These are phyloP conservation scores for Leccinum rimulosum DNA, from an alignment of 768 basidiomycete genomes.

Conservation along the genomic window DNA sequence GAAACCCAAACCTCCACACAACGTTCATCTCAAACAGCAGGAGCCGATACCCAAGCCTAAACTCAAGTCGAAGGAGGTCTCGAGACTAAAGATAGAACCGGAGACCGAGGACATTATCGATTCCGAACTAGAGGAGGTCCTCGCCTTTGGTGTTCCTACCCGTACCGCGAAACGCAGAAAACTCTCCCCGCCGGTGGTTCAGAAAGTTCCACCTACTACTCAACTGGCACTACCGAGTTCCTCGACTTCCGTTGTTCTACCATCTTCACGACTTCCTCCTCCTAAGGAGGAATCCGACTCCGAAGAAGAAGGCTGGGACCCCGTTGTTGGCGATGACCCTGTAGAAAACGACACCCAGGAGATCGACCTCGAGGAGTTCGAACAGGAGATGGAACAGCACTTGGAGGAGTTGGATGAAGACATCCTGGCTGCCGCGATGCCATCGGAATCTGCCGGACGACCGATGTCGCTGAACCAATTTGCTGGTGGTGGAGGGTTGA, in stretches of 20 bases:
- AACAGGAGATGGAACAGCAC: slow-evolving; percentile 35
- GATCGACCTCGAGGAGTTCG: slow-evolving; percentile 36
- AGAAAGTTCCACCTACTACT: slow-evolving; percentile 13
- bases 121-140: slow-evolving; percentile 41
- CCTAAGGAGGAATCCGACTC: slow-evolving; percentile 38
- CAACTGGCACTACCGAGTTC: slow-evolving; percentile 41
- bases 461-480: slow-evolving; percentile 53
- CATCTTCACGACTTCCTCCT: slow-evolving; percentile 26
- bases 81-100: slow-evolving; percentile 24
- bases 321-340: slow-evolving; percentile 31
- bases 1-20: slow-evolving; percentile 33
- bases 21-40: slow-evolving; percentile 22
- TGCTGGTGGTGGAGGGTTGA: slow-evolving; percentile 42
- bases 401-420: slow-evolving; percentile 48
- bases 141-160: slow-evolving; percentile 42
- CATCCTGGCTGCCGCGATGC: slow-evolving; percentile 43
- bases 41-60: slow-evolving; percentile 26
- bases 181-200: slow-evolving; percentile 21
- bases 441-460: slow-evolving; percentile 31
- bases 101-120: slow-evolving; percentile 19
- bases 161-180: slow-evolving; percentile 30
- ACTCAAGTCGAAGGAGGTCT: slow-evolving; percentile 22
- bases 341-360: slow-evolving; percentile 32
- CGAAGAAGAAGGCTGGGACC: slow-evolving; percentile 56
- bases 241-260: slow-evolving; percentile 30